Conservation (phyloP, 306 rosid genomes). For the Abrus precatorius region DNA sequence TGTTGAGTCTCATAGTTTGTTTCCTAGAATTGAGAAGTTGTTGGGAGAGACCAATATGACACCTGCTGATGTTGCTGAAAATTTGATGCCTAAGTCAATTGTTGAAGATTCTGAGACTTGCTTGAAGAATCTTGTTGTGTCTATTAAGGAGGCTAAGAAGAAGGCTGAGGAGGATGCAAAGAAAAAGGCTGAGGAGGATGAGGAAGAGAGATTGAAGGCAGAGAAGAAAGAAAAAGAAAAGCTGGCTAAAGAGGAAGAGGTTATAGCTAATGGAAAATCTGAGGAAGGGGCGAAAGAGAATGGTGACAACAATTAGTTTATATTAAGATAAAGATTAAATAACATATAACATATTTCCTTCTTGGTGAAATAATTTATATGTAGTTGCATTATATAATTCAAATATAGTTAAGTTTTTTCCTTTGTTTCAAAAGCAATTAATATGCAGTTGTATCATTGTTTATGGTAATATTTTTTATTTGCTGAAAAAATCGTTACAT, state of each 20-base stretch:
- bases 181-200: conserved; percentile 45
- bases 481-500: no score
- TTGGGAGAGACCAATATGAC: conserved; percentile 58
- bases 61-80: conserved; percentile 83
- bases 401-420: not conserved
- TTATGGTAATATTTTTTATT: no score
- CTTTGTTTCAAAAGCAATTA: no score
- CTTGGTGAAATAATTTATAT: not conserved
- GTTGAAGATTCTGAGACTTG: conserved; percentile 45
- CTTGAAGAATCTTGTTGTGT: conserved; percentile 59
- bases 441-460: no score
- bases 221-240: conserved; percentile 35
- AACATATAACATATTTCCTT: not conserved
- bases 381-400: not conserved
- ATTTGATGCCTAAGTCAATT: conserved; percentile 66
- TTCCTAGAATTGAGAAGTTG: conserved; percentile 46
- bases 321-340: not conserved
- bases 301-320: conserved; percentile 4
- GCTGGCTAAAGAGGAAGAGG: conserved; percentile 6
- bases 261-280: not conserved
- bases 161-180: conserved; percentile 40
- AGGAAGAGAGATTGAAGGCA: conserved; percentile 1
- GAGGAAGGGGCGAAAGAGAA: conserved; percentile 32
- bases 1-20: conserved; percentile 54
- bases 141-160: conserved; percentile 18